These are phyloP conservation scores for Backusella liffmaniae DNA, from an alignment of 192 early-diverging fungal species.

Conservation along the genomic window DNA sequence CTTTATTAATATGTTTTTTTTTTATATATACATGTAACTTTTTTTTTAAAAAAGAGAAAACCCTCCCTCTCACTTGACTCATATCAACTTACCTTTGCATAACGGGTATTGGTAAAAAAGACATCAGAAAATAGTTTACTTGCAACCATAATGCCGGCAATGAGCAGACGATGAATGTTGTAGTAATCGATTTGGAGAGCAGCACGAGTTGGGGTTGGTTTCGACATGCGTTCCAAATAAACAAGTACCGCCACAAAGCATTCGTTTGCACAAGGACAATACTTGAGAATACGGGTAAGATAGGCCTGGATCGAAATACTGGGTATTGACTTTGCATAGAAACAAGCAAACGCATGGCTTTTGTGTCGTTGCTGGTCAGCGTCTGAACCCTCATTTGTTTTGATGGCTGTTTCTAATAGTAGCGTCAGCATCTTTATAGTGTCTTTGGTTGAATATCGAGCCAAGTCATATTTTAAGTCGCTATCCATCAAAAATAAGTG, in stretches of 20 bases:
- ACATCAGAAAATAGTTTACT: constrained; percentile 91
- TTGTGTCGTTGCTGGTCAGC: constrained; percentile 80
- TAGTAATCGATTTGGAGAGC: constrained; percentile 81
- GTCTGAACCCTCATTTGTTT: constrained; percentile 76
- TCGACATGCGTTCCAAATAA: constrained; percentile 87
- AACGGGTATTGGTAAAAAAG: constrained; percentile 92
- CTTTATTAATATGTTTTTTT: constrained; percentile 17
- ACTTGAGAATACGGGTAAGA: constrained; percentile 85
- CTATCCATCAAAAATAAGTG: neutral
- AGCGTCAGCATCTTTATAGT: constrained; percentile 61
- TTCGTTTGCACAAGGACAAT: constrained; percentile 91
- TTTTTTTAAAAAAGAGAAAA: neutral
- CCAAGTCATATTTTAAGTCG: constrained; percentile 40
- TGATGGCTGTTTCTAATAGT: constrained; percentile 57
- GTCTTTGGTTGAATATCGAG: constrained; percentile 47
- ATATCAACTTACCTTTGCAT: constrained; percentile 59
- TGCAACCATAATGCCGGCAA: constrained; percentile 86
- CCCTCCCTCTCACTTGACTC: too few relatives aligned
- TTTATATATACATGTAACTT: neutral
- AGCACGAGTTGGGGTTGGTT: constrained; percentile 51
- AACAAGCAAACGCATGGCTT: constrained; percentile 68
- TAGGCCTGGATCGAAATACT: constrained; percentile 88
- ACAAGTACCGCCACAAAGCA: constrained; percentile 85
- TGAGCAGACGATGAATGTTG: constrained; percentile 90
- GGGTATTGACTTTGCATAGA: constrained; percentile 89